Evolutionary conservation across 176 grass and related monocot species (phyloP).

Genomic region (Bonia amplexicaulis): DNA sequence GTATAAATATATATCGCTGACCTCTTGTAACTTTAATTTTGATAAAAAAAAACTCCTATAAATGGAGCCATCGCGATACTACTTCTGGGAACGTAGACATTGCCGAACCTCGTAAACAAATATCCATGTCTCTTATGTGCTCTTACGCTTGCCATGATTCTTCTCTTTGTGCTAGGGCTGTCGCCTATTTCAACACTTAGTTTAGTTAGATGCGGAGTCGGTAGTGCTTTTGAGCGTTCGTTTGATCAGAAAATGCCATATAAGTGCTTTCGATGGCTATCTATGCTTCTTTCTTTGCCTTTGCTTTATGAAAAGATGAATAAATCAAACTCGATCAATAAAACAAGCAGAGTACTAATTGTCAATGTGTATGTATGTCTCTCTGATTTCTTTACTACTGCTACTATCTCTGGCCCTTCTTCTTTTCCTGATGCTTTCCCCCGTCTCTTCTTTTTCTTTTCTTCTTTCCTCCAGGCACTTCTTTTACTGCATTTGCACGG

Average conservation of each 20-base stretch:
- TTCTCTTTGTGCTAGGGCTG: no score
- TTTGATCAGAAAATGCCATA: conserved; percentile 38
- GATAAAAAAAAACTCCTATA: no score
- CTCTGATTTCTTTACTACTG: not conserved
- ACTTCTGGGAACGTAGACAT: no score
- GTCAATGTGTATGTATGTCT: not conserved
- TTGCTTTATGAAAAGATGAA: conserved; percentile 42
- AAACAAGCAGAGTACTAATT: not conserved
- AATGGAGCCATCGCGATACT: no score
- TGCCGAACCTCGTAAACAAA: no score
- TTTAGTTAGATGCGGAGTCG: not conserved
- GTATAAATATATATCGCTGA: no score
- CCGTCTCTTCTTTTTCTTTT: not conserved
- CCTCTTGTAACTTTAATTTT: no score
- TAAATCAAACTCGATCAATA: conserved; percentile 26
- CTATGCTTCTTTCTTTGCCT: not conserved
- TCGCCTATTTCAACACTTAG: not conserved
- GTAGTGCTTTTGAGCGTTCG: not conserved
- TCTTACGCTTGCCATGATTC: no score
- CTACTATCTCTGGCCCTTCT: not conserved
- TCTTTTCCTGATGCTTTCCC: conserved; percentile 31
- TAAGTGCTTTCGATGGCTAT: conserved; percentile 43
- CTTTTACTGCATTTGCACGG: conserved; percentile 50
- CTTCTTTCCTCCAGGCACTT: conserved; percentile 35
- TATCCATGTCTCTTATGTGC: no score